Base-by-base conservation (phyloP, 306 rosid genomes). In the Luffa acutangula region DNA sequence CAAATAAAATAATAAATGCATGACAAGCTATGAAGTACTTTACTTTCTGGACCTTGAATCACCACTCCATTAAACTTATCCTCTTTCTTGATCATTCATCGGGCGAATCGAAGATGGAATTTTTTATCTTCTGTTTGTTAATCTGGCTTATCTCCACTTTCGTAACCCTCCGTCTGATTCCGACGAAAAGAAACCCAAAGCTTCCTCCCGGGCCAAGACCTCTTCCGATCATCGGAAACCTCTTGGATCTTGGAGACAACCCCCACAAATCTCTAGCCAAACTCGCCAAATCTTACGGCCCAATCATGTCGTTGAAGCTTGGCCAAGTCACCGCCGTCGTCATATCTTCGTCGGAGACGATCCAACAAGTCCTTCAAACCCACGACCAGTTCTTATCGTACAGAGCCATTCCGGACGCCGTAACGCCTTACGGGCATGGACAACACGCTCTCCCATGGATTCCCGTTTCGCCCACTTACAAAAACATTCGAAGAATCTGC, bases 151-250 rank as follows among this genome's bases (percentile, higher is more conserved):
- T 63, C 43, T 63, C 7, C 42, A 63, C n/a, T 33, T 4, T 13
- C 31, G 18, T 66, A 39, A 15, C 3, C 25, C 13, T 66, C 74
- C 49, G 49, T 66, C 3, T 69, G 15, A 69, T 42, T 6, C 5
- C 53, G 4, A 0, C 75, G 4, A 69, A 9, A 5, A 31, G 13
- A 46, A 31, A 66, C 25, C 42, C 9, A 8, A 80, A 73, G n/a
- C 88, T 85, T 39, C 97, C 94, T 11, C 92, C 94, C 4, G 90
- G 94, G 4, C 94, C 93, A 1, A 5, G 0, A 0, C 90, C 84
- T 0, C 15, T 84, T 12, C 94, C 90, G 5, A 9, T 89, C 1
- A 31, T 92, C 3, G 94, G 94, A 5, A 92, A 90, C 83, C 89
- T 92, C 21, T 72, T 83, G 15, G 86, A 82, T 49, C 79, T 90